Evolutionary conservation across 495 filamentous ascomycete species (phyloP), one percentile per base, ranked within the genome.

Genomic region (Chaetomium tenue): DNA sequence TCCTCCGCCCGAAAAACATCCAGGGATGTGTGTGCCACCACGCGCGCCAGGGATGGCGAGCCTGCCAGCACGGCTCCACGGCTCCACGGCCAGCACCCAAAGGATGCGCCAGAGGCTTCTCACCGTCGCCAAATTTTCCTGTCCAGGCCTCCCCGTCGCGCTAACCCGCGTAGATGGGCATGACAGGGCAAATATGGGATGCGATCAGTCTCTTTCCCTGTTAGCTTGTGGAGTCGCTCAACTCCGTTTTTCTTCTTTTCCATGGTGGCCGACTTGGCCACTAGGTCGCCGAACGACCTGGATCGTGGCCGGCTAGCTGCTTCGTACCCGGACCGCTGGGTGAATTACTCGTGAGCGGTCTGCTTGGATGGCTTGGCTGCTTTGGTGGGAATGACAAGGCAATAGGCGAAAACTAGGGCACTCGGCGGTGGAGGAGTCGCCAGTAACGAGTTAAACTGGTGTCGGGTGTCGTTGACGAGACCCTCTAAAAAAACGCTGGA

Each of bases 301-400:
- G 33, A 37, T 12, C 33, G 33, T 37, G 33, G 33, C 33, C 33
- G 33, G 11, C 33, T 37, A 30, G 28, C 28, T 6, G 6, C 6
- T 6, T 30, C 28, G 28, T 30, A 37, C 44, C n/a, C 28, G 28
- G 2, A 37, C 44, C n/a, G 44, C 44, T 47, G 44, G 44, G n/a
- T 18, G 7, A 20, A 33, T 33, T 54, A 52, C 3, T 42, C 30
- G 60, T 42, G 22, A 28, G 33, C 48, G 15, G 48, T 26, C 48
- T 25, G 23, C 22, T 18, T 51, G 47, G 33, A 37, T 37, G 9
- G 33, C 33, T 37, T 37, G 33, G 33, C 33, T 37, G 33, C 33
- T 37, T 37, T 1, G 58, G 53, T 18, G 39, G 63, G 63, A 25
- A 65, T 65, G 40, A 57, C 57, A 46, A 60, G 47, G 63, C 56